Percentiles rank a stretch among this genome's conserved stretches.
phyloP scores from a whole-genome alignment of 176 grass and related monocot genomes.

The Dendrocalamus sinicus region DNA sequence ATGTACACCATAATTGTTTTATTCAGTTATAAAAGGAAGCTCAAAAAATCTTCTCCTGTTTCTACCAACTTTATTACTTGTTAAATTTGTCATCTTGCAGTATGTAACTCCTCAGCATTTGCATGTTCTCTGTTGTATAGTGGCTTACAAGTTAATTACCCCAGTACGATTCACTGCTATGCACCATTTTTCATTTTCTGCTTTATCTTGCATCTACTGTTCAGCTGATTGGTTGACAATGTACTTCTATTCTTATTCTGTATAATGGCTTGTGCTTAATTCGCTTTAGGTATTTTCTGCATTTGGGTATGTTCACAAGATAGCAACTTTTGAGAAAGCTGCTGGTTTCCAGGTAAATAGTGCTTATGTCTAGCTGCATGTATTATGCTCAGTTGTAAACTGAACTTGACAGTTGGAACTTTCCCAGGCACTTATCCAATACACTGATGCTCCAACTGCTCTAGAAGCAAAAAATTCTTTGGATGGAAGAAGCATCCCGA shows the following conservation, averaged over 20 bases:
- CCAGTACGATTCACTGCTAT: background rate
- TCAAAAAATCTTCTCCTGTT: background rate
- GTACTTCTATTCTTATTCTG: background rate
- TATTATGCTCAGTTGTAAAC: background rate
- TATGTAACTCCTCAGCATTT: background rate
- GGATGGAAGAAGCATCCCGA: conserved; percentile 99
- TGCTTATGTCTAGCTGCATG: conserved; percentile 4
- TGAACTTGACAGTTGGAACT: conserved; percentile 32
- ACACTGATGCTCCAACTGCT: conserved; percentile 87
- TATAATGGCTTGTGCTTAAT: conserved; percentile 15
- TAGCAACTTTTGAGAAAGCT: conserved; percentile 99
- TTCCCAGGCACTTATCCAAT: conserved; percentile 90
- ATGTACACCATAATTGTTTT: background rate
- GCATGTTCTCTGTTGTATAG: conserved; percentile 12
- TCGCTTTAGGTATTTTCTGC: conserved; percentile 84
- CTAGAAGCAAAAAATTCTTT: conserved; percentile 83
- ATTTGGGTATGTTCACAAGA: conserved; percentile 97
- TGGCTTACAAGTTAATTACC: background rate
- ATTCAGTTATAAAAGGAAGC: background rate
- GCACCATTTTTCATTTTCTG: background rate
- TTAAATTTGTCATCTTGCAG: background rate
- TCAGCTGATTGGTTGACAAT: background rate
- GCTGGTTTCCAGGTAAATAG: conserved; percentile 89
- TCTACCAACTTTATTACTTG: background rate
- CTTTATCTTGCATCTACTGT: conserved; percentile 9